Evolutionary conservation across 805 yeast species (phyloP).

Genomic region (Lachancea nothofagi): DNA sequence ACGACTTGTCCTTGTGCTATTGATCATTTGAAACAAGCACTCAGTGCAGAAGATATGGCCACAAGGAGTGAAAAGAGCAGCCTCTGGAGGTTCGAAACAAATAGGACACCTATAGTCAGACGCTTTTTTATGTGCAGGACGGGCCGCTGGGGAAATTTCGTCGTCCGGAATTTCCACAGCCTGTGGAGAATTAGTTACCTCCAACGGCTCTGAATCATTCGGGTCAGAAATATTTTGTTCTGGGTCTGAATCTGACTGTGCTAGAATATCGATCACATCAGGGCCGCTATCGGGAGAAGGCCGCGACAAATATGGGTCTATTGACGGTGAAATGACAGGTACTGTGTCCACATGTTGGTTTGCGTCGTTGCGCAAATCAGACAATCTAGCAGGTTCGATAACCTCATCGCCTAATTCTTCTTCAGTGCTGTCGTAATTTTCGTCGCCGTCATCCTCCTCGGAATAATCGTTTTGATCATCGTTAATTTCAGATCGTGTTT

Average conservation of each 20-base stretch:
- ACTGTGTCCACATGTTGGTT: background rate
- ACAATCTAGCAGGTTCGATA: too few species aligned
- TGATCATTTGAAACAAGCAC: constrained; percentile 47
- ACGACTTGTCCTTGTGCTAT: constrained; percentile 38
- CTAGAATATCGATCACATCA: constrained; percentile 11
- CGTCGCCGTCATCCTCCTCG: too few species aligned
- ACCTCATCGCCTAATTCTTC: background rate
- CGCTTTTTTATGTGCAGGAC: constrained; percentile 27
- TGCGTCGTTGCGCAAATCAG: too few species aligned
- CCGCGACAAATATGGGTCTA: constrained; percentile 19
- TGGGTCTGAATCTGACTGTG: constrained; percentile 3
- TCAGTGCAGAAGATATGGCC: constrained; percentile 54
- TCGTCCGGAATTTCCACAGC: constrained; percentile 37
- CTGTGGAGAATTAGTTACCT: constrained; percentile 32
- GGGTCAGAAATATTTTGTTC: constrained; percentile 9
- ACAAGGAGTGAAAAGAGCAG: constrained; percentile 47
- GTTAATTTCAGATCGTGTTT: too few species aligned
- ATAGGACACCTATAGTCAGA: constrained; percentile 45
- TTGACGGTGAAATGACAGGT: background rate
- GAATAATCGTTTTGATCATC: too few species aligned
- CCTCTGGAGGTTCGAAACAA: constrained; percentile 49
- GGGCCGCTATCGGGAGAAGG: constrained; percentile 8
- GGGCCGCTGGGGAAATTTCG: constrained; percentile 1
- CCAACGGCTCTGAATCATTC: constrained; percentile 5
- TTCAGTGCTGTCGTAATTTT: too few species aligned